Percentiles rank a stretch among this genome's conserved stretches.
These are phyloP conservation scores for Sarcomyxa edulis DNA, from an alignment of 768 basidiomycete genomes.

Conservation along the genomic window DNA sequence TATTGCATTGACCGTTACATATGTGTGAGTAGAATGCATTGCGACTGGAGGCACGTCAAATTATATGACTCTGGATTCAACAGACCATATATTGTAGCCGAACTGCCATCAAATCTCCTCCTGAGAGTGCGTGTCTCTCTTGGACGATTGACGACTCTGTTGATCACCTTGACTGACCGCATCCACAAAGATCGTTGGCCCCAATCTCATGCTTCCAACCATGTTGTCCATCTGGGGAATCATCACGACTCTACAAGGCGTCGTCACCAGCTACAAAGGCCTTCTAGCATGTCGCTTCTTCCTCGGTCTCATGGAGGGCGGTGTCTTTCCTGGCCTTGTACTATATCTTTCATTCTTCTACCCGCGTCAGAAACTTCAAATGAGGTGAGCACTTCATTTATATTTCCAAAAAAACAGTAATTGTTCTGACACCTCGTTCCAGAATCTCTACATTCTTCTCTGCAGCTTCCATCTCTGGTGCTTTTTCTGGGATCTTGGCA, in stretches of 20 bases:
- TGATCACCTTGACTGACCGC: neutral
- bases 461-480: conserved; percentile 53
- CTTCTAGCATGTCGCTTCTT: conserved; percentile 46
- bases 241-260: conserved; percentile 57
- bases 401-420: too few relatives aligned
- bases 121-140: conserved; percentile 42
- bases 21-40: conserved; percentile 27
- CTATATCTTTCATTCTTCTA: conserved; percentile 55
- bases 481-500: conserved; percentile 67
- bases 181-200: conserved; percentile 31
- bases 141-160: too few relatives aligned
- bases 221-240: conserved; percentile 68
- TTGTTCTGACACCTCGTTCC: too few relatives aligned
- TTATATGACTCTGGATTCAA: too few relatives aligned
- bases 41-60: too few relatives aligned
- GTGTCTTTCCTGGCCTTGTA: conserved; percentile 53
- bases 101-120: conserved; percentile 57
- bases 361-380: conserved; percentile 42
- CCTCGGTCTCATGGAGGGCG: conserved; percentile 49
- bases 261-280: conserved; percentile 38
- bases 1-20: conserved; percentile 42
- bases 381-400: too few relatives aligned
- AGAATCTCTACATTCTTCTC: conserved; percentile 47
- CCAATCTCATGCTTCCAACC: conserved; percentile 52
- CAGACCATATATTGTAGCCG: conserved; percentile 48